phyloP scores from a whole-genome alignment of 2,329 filamentous ascomycete species.

The Fusarium globosum region DNA sequence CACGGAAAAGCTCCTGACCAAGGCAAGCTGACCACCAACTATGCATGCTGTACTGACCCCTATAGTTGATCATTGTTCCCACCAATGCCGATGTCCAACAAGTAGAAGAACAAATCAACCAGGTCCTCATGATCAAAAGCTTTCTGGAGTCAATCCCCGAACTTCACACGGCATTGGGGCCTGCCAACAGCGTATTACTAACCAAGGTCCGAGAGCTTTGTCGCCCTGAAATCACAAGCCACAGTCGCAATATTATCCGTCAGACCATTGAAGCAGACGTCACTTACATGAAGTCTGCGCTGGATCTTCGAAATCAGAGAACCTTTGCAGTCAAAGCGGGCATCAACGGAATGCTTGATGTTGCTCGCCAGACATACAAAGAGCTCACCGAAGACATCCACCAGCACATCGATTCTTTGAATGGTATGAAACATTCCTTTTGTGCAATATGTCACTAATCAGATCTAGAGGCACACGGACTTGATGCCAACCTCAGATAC shows the following conservation, averaged over 20 bases:
- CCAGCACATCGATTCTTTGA: conserved; percentile 74
- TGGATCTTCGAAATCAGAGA: conserved; percentile 90
- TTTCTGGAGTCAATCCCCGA: conserved; percentile 77
- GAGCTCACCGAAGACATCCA: conserved; percentile 85
- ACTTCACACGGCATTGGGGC: conserved; percentile 74
- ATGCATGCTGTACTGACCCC: neutral
- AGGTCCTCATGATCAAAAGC: conserved; percentile 86
- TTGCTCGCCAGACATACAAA: conserved; percentile 89
- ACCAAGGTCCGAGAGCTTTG: conserved; percentile 77
- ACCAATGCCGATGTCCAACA: conserved; percentile 72
- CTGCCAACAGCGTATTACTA: conserved; percentile 73
- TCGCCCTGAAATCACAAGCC: conserved; percentile 67
- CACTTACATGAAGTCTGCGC: conserved; percentile 77
- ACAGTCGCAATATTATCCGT: conserved; percentile 73
- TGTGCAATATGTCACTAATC: neutral
- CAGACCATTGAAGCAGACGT: conserved; percentile 84
- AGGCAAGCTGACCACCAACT: conserved; percentile 57
- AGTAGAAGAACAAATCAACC: conserved; percentile 85
- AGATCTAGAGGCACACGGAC: conserved; percentile 62
- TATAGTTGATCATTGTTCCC: conserved; percentile 80
- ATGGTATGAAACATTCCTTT: conserved; percentile 59
- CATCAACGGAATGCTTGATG: conserved; percentile 86
- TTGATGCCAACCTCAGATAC: conserved; percentile 76
- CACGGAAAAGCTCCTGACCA: conserved; percentile 81
- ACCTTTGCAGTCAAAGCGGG: conserved; percentile 90